Base-by-base conservation (phyloP, 1,139 yeast species). In the Geotrichum fermentans region DNA sequence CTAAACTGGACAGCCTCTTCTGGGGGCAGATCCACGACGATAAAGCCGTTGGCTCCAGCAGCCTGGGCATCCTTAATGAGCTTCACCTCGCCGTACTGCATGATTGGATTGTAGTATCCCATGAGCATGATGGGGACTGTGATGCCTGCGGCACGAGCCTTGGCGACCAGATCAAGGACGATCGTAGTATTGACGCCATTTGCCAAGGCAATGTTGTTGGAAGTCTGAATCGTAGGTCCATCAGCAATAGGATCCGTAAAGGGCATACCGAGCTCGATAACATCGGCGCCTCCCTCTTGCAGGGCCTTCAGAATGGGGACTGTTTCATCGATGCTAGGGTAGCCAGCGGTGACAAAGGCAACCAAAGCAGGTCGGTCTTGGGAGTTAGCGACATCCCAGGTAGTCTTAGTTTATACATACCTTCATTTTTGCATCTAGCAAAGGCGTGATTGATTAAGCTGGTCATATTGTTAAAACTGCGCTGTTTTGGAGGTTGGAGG, bases 231-330 rank as follows among this genome's bases (percentile, higher is more conserved):
- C 14, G 95, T 88, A 35, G 97, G 96, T 42, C 99, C 99, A 67
- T 92, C 99, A 38, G 97, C 99, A 62, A 92, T 88, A 39, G 99
- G 98, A 65, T 92, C 99, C n/a, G 96, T 83, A 67, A 92, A 92
- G 39, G 99, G 99, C 63, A 94, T 73, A 55, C 99, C 98, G 45
- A 92, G 72, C 71, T 92, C 99, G 58, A 92, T 87, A 55, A 92
- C 78, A 65, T 92, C 98, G 20, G 87, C 94, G 54, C 99, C 99
- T 56, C 95, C 97, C 40, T 79, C 85, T 71, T 92, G 97, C 72
- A 92, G 79, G 28, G 94, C 92, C 64, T 82, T 78, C 66, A 94
- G 67, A 58, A 90, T 79, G 5, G 95, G 94, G 40, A 92, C 73
- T 1, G 98, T 90, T 58, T 85, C 96, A 50, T 83, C 94, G 49